A percentile compares a stretch with the other conserved stretches of the same genome.
Conservation (phyloP, 345 rosid species). For the Hibiscus tridactylites region DNA sequence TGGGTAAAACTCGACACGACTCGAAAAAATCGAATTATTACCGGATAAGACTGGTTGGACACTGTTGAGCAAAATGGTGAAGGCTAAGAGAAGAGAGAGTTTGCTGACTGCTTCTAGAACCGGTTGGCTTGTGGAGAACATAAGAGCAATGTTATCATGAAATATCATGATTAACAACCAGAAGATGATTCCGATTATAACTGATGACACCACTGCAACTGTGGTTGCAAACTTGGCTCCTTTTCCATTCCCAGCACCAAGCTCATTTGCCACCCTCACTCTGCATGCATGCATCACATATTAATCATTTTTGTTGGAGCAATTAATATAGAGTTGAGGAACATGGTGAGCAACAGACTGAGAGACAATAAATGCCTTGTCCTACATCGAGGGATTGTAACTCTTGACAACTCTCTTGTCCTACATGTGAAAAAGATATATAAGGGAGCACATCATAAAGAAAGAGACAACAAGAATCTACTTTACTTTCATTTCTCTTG, state of each 20-base stretch:
- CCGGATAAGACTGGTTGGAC: conserved; percentile 86
- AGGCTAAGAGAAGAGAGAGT: conserved; percentile 58
- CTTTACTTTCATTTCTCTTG: too few species aligned
- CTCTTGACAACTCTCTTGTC: too few species aligned
- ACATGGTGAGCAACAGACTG: too few species aligned
- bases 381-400: too few species aligned
- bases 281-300: conserved; percentile 27
- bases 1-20: neutral
- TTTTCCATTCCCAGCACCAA: conserved; percentile 82
- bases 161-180: conserved; percentile 41
- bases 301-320: too few species aligned
- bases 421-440: too few species aligned
- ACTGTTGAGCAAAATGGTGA: conserved; percentile 77
- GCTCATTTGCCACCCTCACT: conserved; percentile 82
- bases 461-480: too few species aligned
- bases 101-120: conserved; percentile 48
- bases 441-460: too few species aligned
- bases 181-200: conserved; percentile 46
- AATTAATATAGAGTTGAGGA: too few species aligned
- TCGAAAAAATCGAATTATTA: neutral
- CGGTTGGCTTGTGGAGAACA: conserved; percentile 52
- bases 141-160: conserved; percentile 36
- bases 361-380: too few species aligned
- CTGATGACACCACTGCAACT: conserved; percentile 51
- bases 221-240: conserved; percentile 74